A percentile compares a stretch with the other conserved stretches of the same genome.
Conservation (phyloP, 2,329 filamentous ascomycete genomes). For the Botrytis porri region DNA sequence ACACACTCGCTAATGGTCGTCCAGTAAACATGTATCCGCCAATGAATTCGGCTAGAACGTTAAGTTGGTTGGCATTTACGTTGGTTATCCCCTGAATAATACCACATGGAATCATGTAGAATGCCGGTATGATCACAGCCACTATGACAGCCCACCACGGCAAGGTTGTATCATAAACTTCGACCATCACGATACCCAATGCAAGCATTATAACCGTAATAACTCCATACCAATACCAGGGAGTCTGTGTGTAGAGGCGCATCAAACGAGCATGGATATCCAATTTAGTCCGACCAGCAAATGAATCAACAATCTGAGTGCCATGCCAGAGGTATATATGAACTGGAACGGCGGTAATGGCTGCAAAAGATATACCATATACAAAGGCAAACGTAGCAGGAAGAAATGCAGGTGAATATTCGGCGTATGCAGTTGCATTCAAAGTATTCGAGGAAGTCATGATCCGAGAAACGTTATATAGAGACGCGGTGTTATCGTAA, state of each 20-base stretch:
- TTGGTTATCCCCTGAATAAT: slow-evolving; percentile 47
- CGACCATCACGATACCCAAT: slow-evolving; percentile 37
- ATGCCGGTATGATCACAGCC: slow-evolving; percentile 43
- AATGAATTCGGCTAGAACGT: slow-evolving; percentile 43
- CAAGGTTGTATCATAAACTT: slow-evolving; percentile 43
- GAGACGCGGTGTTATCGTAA: slow-evolving; percentile 68
- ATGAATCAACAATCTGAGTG: slow-evolving; percentile 55
- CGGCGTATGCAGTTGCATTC: slow-evolving; percentile 60
- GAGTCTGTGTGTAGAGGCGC: slow-evolving; percentile 52
- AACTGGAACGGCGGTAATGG: slow-evolving; percentile 65
- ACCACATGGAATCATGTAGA: slow-evolving; percentile 41
- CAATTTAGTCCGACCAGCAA: slow-evolving; percentile 39
- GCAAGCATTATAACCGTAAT: slow-evolving; percentile 37
- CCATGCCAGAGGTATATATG: slow-evolving; percentile 67
- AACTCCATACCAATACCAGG: slow-evolving; percentile 53
- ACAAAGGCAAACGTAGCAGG: slow-evolving; percentile 68
- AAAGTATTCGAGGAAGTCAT: slow-evolving; percentile 60
- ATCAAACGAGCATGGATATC: slow-evolving; percentile 55
- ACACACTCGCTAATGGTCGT: slow-evolving; percentile 64
- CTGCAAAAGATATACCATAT: slow-evolving; percentile 70
- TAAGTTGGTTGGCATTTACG: slow-evolving; percentile 48
- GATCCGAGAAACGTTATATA: slow-evolving; percentile 63
- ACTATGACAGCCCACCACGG: slow-evolving; percentile 53
- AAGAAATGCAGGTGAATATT: slow-evolving; percentile 69
- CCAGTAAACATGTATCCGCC: slow-evolving; percentile 46